These are phyloP conservation scores for Trametes meyenii DNA, from an alignment of 768 basidiomycete species.

Conservation along the genomic window DNA sequence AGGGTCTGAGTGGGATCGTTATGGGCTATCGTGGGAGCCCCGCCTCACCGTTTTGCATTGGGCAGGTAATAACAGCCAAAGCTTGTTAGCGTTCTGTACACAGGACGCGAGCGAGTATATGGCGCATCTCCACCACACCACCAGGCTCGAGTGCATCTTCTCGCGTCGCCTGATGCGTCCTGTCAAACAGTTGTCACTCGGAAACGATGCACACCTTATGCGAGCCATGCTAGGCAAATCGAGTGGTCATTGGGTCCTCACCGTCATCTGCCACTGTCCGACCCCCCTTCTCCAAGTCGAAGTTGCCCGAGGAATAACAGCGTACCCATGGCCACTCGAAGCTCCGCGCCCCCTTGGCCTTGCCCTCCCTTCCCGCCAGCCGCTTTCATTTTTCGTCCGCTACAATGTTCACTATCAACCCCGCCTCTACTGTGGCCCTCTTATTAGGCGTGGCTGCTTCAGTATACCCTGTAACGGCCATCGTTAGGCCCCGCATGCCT, in stretches of 20 bases:
- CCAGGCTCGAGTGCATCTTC: neutral
- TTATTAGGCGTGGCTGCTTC: neutral
- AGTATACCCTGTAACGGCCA: neutral
- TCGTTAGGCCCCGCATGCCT: neutral
- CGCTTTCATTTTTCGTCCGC: neutral
- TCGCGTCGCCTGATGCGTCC: slow-evolving; percentile 1
- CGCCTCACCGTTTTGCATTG: no score
- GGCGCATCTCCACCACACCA: neutral
- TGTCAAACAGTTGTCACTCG: neutral
- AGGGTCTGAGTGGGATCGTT: no score
- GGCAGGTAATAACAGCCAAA: no score
- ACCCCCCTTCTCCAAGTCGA: no score
- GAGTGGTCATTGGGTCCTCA: no score
- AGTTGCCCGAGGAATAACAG: no score
- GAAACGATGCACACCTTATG: neutral
- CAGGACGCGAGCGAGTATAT: neutral
- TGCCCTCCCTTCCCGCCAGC: no score
- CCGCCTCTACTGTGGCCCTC: neutral
- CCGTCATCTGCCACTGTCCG: no score
- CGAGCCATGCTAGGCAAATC: neutral
- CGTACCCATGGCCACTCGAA: no score
- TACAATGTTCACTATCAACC: neutral
- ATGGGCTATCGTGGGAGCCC: no score
- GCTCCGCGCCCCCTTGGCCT: no score
- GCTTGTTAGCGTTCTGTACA: no score